These are phyloP conservation scores for Suillus fuscotomentosus DNA, from an alignment of 768 basidiomycete genomes.

Conservation along the genomic window DNA sequence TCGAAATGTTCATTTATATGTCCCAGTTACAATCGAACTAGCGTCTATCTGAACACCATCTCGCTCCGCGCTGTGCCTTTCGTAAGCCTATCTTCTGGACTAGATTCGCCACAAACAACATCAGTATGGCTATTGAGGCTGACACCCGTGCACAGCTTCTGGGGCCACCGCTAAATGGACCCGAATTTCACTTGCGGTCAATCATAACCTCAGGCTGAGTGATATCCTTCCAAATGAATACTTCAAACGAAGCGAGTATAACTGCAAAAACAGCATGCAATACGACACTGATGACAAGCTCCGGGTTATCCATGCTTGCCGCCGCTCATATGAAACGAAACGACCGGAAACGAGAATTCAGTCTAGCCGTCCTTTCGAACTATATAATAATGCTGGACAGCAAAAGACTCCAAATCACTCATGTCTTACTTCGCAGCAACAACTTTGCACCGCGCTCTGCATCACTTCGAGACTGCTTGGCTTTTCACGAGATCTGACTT, in stretches of 20 bases:
- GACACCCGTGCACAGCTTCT: no score
- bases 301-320: no score
- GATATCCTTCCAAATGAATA: no score
- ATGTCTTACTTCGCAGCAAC: background rate
- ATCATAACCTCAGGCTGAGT: no score
- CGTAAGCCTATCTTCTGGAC: no score
- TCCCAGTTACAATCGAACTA: background rate
- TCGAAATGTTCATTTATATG: background rate
- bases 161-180: background rate
- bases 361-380: background rate
- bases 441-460: background rate
- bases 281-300: no score
- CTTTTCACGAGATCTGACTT: slow-evolving; percentile 36
- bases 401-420: background rate
- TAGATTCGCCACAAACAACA: no score
- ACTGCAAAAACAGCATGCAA: no score
- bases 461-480: slow-evolving; percentile 25
- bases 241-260: no score
- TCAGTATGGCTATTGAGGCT: no score
- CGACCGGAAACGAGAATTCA: background rate
- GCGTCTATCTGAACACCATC: background rate
- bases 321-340: background rate
- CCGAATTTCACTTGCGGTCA: background rate
- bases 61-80: no score
- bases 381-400: background rate